Percentiles rank a stretch among this genome's conserved stretches.
These are phyloP conservation scores for Rhodotorula babjevae DNA, from an alignment of 768 basidiomycete species.

Conservation along the genomic window DNA sequence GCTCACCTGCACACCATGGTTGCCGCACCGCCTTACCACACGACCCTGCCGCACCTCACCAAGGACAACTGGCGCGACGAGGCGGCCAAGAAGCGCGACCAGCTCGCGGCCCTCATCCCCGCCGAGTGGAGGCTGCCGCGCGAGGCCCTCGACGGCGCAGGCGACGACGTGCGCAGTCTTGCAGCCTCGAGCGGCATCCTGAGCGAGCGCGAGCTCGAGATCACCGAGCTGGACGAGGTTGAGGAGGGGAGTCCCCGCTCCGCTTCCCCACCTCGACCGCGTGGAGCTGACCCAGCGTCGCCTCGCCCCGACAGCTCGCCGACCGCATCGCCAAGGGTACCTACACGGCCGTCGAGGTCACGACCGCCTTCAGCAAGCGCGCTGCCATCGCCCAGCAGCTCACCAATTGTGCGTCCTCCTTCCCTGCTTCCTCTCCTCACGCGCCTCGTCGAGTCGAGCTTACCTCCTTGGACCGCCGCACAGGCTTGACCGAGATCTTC, in stretches of 20 bases:
- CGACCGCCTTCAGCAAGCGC: neutral
- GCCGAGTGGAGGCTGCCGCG: slow-evolving; percentile 5
- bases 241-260: neutral
- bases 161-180: neutral
- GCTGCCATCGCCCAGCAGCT: slow-evolving; percentile 2
- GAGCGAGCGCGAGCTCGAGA: neutral
- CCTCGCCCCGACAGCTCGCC: neutral
- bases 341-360: slow-evolving; percentile 4
- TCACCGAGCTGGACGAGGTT: slow-evolving; percentile 16
- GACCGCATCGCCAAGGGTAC: neutral
- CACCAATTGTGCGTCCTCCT: neutral
- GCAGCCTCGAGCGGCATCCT: neutral
- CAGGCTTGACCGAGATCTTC: slow-evolving; percentile 13
- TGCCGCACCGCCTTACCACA: slow-evolving; percentile 10
- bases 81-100: slow-evolving; percentile 12
- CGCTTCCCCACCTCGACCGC: neutral
- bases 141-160: neutral
- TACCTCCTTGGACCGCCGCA: neutral
- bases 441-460: too few species aligned
- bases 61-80: slow-evolving; percentile 34
- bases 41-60: slow-evolving; percentile 15
- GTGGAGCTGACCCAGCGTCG: neutral
- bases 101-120: slow-evolving; percentile 9
- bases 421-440: neutral
- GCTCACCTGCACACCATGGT: neutral